Conservation (phyloP, 2,329 filamentous ascomycete species). For the Scytalidium lignicola region DNA sequence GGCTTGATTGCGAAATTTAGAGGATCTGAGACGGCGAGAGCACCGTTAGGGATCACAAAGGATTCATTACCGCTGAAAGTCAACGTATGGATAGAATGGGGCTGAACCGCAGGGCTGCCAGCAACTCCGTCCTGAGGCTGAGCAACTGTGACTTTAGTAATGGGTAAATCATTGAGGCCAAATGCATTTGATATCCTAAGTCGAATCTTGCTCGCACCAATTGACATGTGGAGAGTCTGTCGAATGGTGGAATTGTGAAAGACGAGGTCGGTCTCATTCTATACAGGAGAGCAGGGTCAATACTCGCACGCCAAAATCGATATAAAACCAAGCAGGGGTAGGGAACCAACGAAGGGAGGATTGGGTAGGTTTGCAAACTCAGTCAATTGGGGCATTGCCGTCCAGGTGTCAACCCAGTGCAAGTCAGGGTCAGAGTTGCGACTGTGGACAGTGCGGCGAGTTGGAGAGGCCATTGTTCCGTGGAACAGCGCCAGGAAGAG, state of each 20-base stretch:
- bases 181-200: conserved; percentile 63
- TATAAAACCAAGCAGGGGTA: background rate
- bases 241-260: conserved; percentile 60
- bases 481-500: background rate
- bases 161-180: conserved; percentile 52
- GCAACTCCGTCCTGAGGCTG: conserved; percentile 48
- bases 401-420: conserved; percentile 62
- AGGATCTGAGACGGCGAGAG: conserved; percentile 56
- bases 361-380: conserved; percentile 58
- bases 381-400: conserved; percentile 60
- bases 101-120: conserved; percentile 48
- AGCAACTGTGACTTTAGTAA: conserved; percentile 54
- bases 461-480: background rate
- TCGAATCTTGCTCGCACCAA: conserved; percentile 51
- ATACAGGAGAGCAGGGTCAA: background rate
- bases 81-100: conserved; percentile 44
- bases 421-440: conserved; percentile 23
- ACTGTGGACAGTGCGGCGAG: conserved; percentile 1
- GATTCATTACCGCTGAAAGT: conserved; percentile 52
- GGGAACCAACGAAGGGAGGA: conserved; percentile 47
- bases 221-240: conserved; percentile 58
- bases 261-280: conserved; percentile 37
- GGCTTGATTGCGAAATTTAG: conserved; percentile 47
- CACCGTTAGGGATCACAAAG: conserved; percentile 49
- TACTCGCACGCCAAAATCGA: background rate